Evolutionary conservation across 306 rosid genomes (phyloP).

Genomic region (Adenanthera pavonina): DNA sequence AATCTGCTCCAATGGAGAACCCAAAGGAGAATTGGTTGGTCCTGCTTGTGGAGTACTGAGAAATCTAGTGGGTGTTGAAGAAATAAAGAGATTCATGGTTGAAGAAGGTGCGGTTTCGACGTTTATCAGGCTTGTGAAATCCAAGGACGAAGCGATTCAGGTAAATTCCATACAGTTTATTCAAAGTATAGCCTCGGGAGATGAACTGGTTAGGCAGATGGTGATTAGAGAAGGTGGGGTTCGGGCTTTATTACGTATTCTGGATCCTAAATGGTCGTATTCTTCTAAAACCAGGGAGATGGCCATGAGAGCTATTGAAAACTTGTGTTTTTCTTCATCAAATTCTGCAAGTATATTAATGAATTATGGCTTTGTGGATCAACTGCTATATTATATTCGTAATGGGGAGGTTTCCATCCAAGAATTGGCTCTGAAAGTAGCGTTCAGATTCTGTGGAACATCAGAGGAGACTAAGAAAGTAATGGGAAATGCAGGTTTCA

Average conservation of each 20-base stretch:
- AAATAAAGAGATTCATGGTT: conserved; percentile 81
- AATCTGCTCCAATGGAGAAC: conserved; percentile 55
- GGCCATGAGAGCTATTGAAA: conserved; percentile 67
- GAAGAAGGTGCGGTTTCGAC: conserved; percentile 75
- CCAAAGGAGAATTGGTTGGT: conserved; percentile 59
- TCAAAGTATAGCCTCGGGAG: conserved; percentile 69
- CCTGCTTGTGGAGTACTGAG: conserved; percentile 74
- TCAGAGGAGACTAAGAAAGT: conserved; percentile 82
- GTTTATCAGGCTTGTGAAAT: conserved; percentile 55
- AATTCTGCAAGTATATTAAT: conserved; percentile 55
- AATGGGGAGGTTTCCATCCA: conserved; percentile 75
- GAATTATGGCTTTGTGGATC: conserved; percentile 68
- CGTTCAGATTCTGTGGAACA: conserved; percentile 58
- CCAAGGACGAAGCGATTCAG: conserved; percentile 69
- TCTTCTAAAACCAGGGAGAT: conserved; percentile 65
- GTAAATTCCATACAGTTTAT: conserved; percentile 66
- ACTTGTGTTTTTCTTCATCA: conserved; percentile 59
- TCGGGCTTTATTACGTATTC: conserved; percentile 57
- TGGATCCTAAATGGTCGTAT: conserved; percentile 57
- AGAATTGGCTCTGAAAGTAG: conserved; percentile 75
- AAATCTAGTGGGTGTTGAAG: conserved; percentile 77
- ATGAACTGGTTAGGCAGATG: conserved; percentile 56
- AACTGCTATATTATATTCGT: conserved; percentile 60
- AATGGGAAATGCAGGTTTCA: conserved; percentile 73
- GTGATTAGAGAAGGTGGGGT: conserved; percentile 77